phyloP scores from a whole-genome alignment of 2,329 filamentous ascomycete genomes.

The Scolecobasidium constrictum region DNA sequence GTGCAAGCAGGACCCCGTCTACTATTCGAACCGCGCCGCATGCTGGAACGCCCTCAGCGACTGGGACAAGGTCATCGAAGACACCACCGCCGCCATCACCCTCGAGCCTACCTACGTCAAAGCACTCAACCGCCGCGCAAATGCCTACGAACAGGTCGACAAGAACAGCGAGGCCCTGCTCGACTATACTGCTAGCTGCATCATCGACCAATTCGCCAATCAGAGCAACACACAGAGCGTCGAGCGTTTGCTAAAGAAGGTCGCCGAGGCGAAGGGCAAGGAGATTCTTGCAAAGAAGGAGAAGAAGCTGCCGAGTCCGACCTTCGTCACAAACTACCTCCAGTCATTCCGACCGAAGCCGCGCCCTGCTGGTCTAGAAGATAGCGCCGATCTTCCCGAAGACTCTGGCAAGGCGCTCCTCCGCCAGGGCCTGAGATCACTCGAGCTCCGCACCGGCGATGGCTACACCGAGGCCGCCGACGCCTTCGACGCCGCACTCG shows the following conservation, averaged over 20 bases:
- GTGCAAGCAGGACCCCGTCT: constrained; percentile 95
- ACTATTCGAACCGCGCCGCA: constrained; percentile 96
- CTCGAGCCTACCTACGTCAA: constrained; percentile 96
- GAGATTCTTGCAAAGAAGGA: constrained; percentile 70
- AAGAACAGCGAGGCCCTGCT: constrained; percentile 89
- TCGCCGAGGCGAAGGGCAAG: constrained; percentile 89
- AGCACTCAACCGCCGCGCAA: constrained; percentile 89
- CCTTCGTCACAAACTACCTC: constrained; percentile 96
- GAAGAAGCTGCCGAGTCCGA: constrained; percentile 85
- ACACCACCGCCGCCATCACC: constrained; percentile 87
- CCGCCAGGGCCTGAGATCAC: constrained; percentile 67
- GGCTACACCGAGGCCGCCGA: constrained; percentile 81
- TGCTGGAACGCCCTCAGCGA: constrained; percentile 90
- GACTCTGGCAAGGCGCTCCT: constrained; percentile 76
- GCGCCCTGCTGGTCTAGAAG: constrained; percentile 71
- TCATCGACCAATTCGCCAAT: constrained; percentile 95
- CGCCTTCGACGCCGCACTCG: constrained; percentile 80
- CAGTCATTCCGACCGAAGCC: constrained; percentile 89
- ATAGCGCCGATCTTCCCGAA: constrained; percentile 64
- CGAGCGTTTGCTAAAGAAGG: constrained; percentile 89
- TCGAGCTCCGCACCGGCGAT: constrained; percentile 79
- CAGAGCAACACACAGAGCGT: constrained; percentile 80
- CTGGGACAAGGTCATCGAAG: constrained; percentile 94
- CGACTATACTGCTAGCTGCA: constrained; percentile 97
- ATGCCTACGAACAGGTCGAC: constrained; percentile 88